These are phyloP conservation scores for Torulaspora gathmanii DNA, from an alignment of 805 yeast genomes.

Conservation along the genomic window DNA sequence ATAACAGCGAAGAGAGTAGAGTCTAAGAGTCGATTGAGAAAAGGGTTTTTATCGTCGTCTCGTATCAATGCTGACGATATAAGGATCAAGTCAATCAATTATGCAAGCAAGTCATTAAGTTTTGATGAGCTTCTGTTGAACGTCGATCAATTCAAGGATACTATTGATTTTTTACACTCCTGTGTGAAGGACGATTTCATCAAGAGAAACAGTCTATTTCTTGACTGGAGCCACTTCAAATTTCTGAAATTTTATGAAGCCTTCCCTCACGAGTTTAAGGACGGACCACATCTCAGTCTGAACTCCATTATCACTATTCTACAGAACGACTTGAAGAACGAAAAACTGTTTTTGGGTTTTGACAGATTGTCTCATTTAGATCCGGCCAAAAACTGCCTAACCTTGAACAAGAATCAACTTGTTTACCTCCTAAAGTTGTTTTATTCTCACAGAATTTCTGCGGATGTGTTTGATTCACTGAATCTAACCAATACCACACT, in stretches of 20 bases:
- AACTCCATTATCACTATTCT: slow-evolving; percentile 40
- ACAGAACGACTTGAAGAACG: slow-evolving; percentile 40
- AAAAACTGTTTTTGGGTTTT: slow-evolving; percentile 35
- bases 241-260: slow-evolving; percentile 30
- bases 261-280: slow-evolving; percentile 17
- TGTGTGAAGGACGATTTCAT: slow-evolving; percentile 33
- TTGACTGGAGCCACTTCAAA: slow-evolving; percentile 36
- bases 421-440: slow-evolving; percentile 32
- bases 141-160: slow-evolving; percentile 31
- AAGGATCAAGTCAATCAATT: slow-evolving; percentile 36
- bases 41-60: slow-evolving; percentile 17
- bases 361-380: slow-evolving; percentile 30
- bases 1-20: slow-evolving; percentile 12
- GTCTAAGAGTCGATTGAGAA: not conserved
- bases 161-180: slow-evolving; percentile 34
- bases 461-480: slow-evolving; percentile 35
- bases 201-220: slow-evolving; percentile 22
- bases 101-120: slow-evolving; percentile 37
- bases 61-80: slow-evolving; percentile 17
- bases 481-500: slow-evolving; percentile 30
- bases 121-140: slow-evolving; percentile 37
- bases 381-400: slow-evolving; percentile 27
- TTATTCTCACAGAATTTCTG: slow-evolving; percentile 40
- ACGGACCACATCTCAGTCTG: slow-evolving; percentile 34
- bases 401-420: slow-evolving; percentile 37